These are phyloP conservation scores for Nemania sp. DNA, from an alignment of 2,329 filamentous ascomycete species.

Conservation along the genomic window DNA sequence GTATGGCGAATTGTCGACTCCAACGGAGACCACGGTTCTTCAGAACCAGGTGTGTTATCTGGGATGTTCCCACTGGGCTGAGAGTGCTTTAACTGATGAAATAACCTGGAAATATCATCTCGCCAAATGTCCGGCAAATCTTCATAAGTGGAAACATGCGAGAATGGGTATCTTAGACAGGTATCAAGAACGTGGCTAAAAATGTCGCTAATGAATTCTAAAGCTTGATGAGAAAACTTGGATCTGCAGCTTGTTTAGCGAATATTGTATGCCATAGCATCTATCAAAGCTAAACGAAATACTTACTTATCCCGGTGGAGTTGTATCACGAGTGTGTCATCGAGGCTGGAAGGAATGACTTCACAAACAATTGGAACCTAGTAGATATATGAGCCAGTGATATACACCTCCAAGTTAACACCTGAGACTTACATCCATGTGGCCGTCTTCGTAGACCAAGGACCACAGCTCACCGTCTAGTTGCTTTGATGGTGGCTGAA, in stretches of 20 bases:
- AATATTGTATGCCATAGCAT: neutral
- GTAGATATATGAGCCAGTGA: conserved; percentile 37
- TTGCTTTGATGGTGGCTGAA: conserved; percentile 74
- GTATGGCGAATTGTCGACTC: conserved; percentile 67
- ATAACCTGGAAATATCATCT: conserved; percentile 42
- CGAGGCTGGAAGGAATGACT: conserved; percentile 66
- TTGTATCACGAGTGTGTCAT: conserved; percentile 67
- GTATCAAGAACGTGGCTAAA: conserved; percentile 46
- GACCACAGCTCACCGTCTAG: conserved; percentile 69
- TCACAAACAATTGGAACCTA: conserved; percentile 81
- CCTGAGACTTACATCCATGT: conserved; percentile 71
- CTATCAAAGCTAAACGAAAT: neutral
- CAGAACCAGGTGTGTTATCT: neutral
- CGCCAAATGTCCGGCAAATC: conserved; percentile 41
- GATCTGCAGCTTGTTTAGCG: conserved; percentile 43
- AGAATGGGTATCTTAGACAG: conserved; percentile 50
- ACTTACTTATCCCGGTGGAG: conserved; percentile 71
- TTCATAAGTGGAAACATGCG: conserved; percentile 39
- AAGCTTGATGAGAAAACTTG: conserved; percentile 41
- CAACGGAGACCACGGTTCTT: conserved; percentile 47
- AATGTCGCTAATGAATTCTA: conserved; percentile 46
- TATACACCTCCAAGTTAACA: neutral
- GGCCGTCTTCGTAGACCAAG: conserved; percentile 66
- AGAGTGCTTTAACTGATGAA: conserved; percentile 29
- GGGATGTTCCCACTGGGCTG: neutral